phyloP scores from a whole-genome alignment of 441 rosid species.

The Erodium moschatum region DNA sequence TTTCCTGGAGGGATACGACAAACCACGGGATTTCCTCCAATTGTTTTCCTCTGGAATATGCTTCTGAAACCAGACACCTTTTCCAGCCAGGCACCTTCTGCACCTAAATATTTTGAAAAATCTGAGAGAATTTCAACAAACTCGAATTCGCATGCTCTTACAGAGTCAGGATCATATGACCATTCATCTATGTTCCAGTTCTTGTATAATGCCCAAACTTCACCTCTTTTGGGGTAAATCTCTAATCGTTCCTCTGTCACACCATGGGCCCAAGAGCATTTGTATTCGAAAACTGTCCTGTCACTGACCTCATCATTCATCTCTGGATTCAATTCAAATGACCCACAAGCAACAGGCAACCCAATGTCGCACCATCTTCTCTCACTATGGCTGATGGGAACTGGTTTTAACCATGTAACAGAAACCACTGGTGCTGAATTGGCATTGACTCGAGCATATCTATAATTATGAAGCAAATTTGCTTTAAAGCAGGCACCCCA shows the following conservation, averaged over 20 bases:
- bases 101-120: constrained; percentile 24
- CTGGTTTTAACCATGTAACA: constrained; percentile 28
- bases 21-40: constrained; percentile 20
- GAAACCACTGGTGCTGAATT: constrained; percentile 16
- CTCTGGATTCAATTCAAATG: constrained; percentile 23
- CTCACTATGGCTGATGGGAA: constrained; percentile 22
- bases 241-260: constrained; percentile 16
- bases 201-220: constrained; percentile 28
- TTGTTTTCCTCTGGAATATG: constrained; percentile 21
- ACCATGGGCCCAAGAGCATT: constrained; percentile 22
- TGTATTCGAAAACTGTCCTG: constrained; percentile 17
- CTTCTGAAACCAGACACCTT: constrained; percentile 19
- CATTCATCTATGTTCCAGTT: constrained; percentile 25
- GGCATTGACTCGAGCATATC: constrained; percentile 21
- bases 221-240: constrained; percentile 26
- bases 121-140: constrained; percentile 22
- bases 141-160: constrained; percentile 19
- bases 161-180: constrained; percentile 20
- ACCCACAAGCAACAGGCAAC: constrained; percentile 27
- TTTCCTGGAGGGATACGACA: constrained; percentile 21
- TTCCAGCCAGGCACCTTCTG: constrained; percentile 15
- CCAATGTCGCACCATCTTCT: constrained; percentile 25
- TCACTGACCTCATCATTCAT: constrained; percentile 20
- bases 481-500: constrained; percentile 18
- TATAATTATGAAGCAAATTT: constrained; percentile 16